phyloP scores from a whole-genome alignment of 2,329 filamentous ascomycete species.

The Claviceps fusiformis region DNA sequence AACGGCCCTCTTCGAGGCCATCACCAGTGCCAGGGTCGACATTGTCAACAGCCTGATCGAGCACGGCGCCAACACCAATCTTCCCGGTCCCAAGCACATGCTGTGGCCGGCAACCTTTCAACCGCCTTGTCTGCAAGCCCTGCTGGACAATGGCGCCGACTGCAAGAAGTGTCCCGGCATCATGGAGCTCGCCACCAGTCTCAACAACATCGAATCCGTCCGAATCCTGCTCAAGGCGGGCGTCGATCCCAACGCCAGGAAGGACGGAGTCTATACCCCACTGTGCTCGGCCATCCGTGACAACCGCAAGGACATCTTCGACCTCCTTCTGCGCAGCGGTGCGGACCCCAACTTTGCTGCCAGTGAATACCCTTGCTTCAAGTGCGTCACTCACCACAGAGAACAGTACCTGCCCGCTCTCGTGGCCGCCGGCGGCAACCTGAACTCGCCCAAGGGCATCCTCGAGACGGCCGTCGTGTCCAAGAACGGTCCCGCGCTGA shows the following conservation, averaged over 20 bases:
- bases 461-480: constrained; percentile 48
- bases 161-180: constrained; percentile 45
- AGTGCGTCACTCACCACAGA: constrained; percentile 53
- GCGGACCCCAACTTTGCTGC: constrained; percentile 51
- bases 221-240: constrained; percentile 42
- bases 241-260: constrained; percentile 47
- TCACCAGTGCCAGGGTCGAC: constrained; percentile 41
- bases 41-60: constrained; percentile 37
- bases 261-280: constrained; percentile 54
- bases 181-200: constrained; percentile 48
- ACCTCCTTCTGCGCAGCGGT: constrained; percentile 40
- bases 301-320: constrained; percentile 47
- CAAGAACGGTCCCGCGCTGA: constrained; percentile 47
- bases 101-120: constrained; percentile 52
- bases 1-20: constrained; percentile 49
- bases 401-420: constrained; percentile 46
- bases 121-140: constrained; percentile 40
- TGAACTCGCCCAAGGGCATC: constrained; percentile 48
- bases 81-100: constrained; percentile 56
- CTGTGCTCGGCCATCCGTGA: constrained; percentile 56
- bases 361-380: constrained; percentile 52
- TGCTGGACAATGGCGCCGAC: constrained; percentile 47
- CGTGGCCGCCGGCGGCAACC: constrained; percentile 45
- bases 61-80: constrained; percentile 51
- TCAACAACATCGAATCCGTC: constrained; percentile 51